These are phyloP conservation scores for Ceratobasidium sp. DNA, from an alignment of 1,284 basidiomycete genomes.

Conservation along the genomic window DNA sequence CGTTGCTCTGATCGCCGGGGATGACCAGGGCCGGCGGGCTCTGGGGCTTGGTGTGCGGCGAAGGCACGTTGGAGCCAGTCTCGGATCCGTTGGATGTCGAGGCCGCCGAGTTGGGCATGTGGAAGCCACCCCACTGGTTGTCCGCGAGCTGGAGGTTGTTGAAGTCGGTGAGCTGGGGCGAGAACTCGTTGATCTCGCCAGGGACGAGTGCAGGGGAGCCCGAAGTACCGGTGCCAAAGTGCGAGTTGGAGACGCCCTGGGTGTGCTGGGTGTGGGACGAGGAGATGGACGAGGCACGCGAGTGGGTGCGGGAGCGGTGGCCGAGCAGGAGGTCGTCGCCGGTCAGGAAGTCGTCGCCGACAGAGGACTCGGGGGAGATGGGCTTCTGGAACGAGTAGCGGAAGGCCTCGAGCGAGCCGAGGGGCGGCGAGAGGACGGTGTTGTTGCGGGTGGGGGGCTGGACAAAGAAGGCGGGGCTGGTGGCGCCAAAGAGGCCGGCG, in stretches of 20 bases:
- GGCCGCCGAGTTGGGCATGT: slow-evolving; percentile 8
- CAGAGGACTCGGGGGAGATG: slow-evolving; percentile 25
- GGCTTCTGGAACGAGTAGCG: slow-evolving; percentile 23
- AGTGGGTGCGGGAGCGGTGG: slow-evolving; percentile 30
- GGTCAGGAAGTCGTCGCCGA: slow-evolving; percentile 21
- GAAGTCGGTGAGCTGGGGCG: slow-evolving; percentile 21
- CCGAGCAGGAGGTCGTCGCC: slow-evolving; percentile 12
- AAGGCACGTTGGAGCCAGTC: slow-evolving; percentile 14
- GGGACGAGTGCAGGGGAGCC: not conserved
- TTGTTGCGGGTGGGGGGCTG: slow-evolving; percentile 32
- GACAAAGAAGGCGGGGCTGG: slow-evolving; percentile 25
- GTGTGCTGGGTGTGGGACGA: slow-evolving; percentile 41
- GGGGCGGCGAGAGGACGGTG: slow-evolving; percentile 32
- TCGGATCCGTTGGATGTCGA: slow-evolving; percentile 34
- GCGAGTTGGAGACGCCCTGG: slow-evolving; percentile 51
- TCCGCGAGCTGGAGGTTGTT: slow-evolving; percentile 26
- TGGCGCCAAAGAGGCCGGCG: slow-evolving; percentile 14
- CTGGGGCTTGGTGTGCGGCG: slow-evolving; percentile 31
- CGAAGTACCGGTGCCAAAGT: slow-evolving; percentile 21
- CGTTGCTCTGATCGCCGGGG: slow-evolving; percentile 13
- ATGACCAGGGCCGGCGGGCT: slow-evolving; percentile 33
- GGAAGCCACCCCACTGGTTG: slow-evolving; percentile 26
- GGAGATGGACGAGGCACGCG: slow-evolving; percentile 36
- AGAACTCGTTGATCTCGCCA: slow-evolving; percentile 5
- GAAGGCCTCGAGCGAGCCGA: slow-evolving; percentile 26